Evolutionary conservation across 495 filamentous ascomycete genomes (phyloP).

Genomic region (Choiromyces venosus): DNA sequence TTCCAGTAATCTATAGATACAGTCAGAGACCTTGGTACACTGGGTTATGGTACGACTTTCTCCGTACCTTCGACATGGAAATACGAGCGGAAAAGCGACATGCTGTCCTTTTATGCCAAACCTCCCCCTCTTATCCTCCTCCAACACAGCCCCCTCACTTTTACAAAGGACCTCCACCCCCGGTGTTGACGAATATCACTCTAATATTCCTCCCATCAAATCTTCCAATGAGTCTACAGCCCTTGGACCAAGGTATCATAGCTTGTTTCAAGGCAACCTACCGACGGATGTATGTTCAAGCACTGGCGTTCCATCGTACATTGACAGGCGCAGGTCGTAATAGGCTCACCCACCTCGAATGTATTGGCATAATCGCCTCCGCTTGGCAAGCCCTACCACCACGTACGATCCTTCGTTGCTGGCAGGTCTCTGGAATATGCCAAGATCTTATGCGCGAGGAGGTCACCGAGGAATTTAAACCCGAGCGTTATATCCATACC

Average conservation of each 20-base stretch:
- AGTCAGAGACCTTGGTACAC: slow-evolving; percentile 34
- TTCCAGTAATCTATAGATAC: slow-evolving; percentile 37
- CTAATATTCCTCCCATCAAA: slow-evolving; percentile 36
- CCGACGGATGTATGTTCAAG: slow-evolving; percentile 29
- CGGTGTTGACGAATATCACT: slow-evolving; percentile 33
- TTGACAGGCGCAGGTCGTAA: slow-evolving; percentile 12
- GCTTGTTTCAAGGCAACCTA: slow-evolving; percentile 32
- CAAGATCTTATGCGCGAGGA: slow-evolving; percentile 27
- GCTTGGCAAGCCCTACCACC: slow-evolving; percentile 28
- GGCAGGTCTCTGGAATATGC: slow-evolving; percentile 31
- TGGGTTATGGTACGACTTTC: slow-evolving; percentile 37
- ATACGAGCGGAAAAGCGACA: slow-evolving; percentile 29
- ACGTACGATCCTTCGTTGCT: slow-evolving; percentile 32
- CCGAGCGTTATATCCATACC: slow-evolving; percentile 26
- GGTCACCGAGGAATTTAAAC: slow-evolving; percentile 18
- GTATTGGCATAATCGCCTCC: slow-evolving; percentile 32
- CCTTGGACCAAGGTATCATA: slow-evolving; percentile 28
- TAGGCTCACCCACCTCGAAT: slow-evolving; percentile 30
- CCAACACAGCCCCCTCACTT: slow-evolving; percentile 29
- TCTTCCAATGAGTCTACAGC: slow-evolving; percentile 27
- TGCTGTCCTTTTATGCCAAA: slow-evolving; percentile 34
- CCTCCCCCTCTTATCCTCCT: slow-evolving; percentile 32
- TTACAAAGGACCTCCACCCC: slow-evolving; percentile 33
- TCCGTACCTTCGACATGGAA: slow-evolving; percentile 30
- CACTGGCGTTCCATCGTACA: slow-evolving; percentile 19